phyloP scores from a whole-genome alignment of 2,329 filamentous ascomycete species.

The Cytospora piceae region DNA sequence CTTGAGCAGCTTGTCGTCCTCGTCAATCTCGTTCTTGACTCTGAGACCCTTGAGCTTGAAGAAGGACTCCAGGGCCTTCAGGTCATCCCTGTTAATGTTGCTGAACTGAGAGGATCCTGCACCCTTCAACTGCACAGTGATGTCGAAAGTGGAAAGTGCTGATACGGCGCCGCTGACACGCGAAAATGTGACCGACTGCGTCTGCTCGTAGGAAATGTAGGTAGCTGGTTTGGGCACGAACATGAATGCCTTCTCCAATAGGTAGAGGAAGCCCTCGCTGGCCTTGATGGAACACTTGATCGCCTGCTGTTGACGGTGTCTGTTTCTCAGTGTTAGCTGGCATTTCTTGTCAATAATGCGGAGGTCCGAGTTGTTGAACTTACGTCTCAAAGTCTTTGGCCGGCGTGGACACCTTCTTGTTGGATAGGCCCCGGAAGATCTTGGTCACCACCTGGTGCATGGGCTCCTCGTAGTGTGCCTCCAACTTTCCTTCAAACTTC shows the following conservation, averaged over 20 bases:
- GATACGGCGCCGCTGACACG: constrained; percentile 93
- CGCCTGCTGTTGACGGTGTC: constrained; percentile 89
- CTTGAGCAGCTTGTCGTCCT: constrained; percentile 81
- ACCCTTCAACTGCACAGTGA: constrained; percentile 92
- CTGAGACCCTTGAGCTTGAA: constrained; percentile 95
- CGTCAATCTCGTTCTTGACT: constrained; percentile 98
- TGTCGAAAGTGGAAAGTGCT: constrained; percentile 94
- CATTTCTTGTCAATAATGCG: constrained; percentile 3
- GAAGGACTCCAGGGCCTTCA: constrained; percentile 94
- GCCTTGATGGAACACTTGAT: constrained; percentile 99
- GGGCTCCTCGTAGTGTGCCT: constrained; percentile 89
- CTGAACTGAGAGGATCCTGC: constrained; percentile 92
- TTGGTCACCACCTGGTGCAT: constrained; percentile 92
- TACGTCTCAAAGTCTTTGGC: constrained; percentile 90
- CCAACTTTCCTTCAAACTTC: constrained; percentile 87
- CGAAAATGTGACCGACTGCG: constrained; percentile 90
- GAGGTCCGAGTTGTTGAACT: constrained; percentile 33
- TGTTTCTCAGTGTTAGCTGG: constrained; percentile 36
- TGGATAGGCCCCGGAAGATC: constrained; percentile 91
- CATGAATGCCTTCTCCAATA: constrained; percentile 97
- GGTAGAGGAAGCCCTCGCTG: constrained; percentile 96
- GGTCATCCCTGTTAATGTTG: constrained; percentile 98
- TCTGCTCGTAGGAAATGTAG: constrained; percentile 94
- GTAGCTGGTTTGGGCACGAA: constrained; percentile 98
- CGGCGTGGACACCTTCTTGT: constrained; percentile 92